phyloP scores from a whole-genome alignment of 495 filamentous ascomycete genomes.

The Xylaria curta region DNA sequence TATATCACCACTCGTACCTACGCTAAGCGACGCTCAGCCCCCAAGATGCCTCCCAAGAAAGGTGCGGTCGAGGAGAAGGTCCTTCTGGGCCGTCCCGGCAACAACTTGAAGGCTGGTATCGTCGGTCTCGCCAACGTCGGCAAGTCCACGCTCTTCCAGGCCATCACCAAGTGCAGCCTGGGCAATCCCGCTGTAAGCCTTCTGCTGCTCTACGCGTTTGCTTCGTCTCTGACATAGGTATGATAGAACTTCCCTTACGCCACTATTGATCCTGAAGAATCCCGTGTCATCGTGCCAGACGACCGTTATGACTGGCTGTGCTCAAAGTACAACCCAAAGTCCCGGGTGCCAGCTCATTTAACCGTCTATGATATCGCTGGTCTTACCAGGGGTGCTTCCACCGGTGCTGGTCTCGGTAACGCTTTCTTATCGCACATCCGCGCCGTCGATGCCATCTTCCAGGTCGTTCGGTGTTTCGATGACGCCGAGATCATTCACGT shows the following conservation, averaged over 20 bases:
- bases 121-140: slow-evolving; percentile 99
- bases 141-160: slow-evolving; percentile 99
- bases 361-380: slow-evolving; percentile 99
- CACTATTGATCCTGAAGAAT: slow-evolving; percentile 98
- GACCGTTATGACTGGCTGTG: slow-evolving; percentile 95
- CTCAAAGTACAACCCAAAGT: slow-evolving; percentile 96
- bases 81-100: slow-evolving; percentile 91
- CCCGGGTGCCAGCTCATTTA: slow-evolving; percentile 91
- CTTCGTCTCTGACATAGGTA: slow-evolving; percentile 24
- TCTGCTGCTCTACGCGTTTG: slow-evolving; percentile 27
- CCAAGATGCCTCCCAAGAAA: slow-evolving; percentile 81
- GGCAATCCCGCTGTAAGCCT: slow-evolving; percentile 90
- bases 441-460: slow-evolving; percentile 99
- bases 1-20: slow-evolving; percentile 56
- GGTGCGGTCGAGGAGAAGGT: slow-evolving; percentile 76
- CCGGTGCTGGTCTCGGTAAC: slow-evolving; percentile 96
- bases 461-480: slow-evolving; percentile 98
- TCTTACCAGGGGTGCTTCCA: slow-evolving; percentile 94
- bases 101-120: slow-evolving; percentile 99
- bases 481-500: slow-evolving; percentile 99
- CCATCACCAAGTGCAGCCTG: slow-evolving; percentile 95
- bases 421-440: slow-evolving; percentile 98
- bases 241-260: slow-evolving; percentile 95
- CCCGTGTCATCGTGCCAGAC: slow-evolving; percentile 96
- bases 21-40: slow-evolving; percentile 50